Evolutionary conservation across 164 flowering plant genomes (phyloP).

Genomic region (Umbilicus rupestris): DNA sequence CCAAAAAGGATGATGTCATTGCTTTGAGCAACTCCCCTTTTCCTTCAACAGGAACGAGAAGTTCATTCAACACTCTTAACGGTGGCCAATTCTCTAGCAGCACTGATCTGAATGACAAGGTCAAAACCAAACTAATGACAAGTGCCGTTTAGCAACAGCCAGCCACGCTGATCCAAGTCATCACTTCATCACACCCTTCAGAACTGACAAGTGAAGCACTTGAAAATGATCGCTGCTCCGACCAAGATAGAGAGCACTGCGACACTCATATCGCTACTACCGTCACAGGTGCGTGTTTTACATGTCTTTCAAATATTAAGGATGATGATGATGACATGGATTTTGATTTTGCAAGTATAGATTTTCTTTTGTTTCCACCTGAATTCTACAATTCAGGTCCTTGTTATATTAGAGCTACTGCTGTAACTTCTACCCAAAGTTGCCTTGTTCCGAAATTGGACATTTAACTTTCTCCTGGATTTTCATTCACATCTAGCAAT

Average conservation of each 20-base stretch:
- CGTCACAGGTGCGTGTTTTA: background rate
- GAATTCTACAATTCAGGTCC: background rate
- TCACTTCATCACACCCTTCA: background rate
- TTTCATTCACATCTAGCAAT: no score
- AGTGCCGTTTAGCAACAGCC: conserved; percentile 28
- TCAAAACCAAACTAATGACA: conserved; percentile 40
- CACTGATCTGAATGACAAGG: conserved; percentile 17
- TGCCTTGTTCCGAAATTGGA: no score
- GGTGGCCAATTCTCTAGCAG: conserved; percentile 16
- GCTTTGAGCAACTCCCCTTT: conserved; percentile 39
- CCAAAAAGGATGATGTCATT: conserved; percentile 27
- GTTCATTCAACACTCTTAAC: conserved; percentile 17
- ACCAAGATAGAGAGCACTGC: background rate
- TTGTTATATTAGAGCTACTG: no score
- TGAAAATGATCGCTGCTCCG: background rate
- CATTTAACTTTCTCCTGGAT: no score
- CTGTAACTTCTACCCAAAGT: no score
- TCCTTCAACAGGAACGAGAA: conserved; percentile 24
- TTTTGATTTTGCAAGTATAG: conserved; percentile 19
- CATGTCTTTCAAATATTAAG: background rate
- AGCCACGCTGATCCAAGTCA: conserved; percentile 3
- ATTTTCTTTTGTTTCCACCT: conserved; percentile 6
- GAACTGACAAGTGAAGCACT: background rate
- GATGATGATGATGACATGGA: conserved; percentile 1
- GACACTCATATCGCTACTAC: background rate